Evolutionary conservation across 257 asterid species (phyloP).

Genomic region (Parsonsia alboflavescens): DNA sequence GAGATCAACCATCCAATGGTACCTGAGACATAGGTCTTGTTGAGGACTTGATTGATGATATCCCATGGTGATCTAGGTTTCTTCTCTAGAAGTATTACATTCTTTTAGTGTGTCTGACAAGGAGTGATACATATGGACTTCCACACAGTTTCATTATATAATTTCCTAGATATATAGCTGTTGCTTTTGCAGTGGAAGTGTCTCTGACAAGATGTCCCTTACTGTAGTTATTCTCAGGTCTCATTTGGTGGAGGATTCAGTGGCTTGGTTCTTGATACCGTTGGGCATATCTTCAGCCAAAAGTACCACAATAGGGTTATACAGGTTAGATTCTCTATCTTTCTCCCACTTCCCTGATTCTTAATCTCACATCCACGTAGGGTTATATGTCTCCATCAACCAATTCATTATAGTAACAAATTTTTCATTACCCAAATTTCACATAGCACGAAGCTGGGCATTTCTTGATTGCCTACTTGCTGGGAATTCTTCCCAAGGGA

Average conservation of each 20-base stretch:
- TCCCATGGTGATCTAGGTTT: neutral
- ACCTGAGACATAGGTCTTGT: neutral
- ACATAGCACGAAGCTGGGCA: slow-evolving; percentile 97
- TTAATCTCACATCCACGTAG: neutral
- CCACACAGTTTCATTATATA: neutral
- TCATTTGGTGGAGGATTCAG: slow-evolving; percentile 75
- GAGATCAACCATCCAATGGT: neutral
- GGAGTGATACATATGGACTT: neutral
- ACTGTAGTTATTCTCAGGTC: slow-evolving; percentile 50
- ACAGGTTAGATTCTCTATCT: slow-evolving; percentile 43
- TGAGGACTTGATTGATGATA: neutral
- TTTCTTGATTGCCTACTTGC: slow-evolving; percentile 91
- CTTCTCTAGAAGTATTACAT: neutral
- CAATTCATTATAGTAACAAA: slow-evolving; percentile 16
- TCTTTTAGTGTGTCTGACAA: neutral
- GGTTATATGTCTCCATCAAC: too few relatives aligned
- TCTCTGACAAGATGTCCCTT: neutral
- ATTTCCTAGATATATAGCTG: neutral
- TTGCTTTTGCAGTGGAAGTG: neutral
- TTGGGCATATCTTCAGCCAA: slow-evolving; percentile 79
- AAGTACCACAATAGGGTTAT: slow-evolving; percentile 88
- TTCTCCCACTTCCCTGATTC: slow-evolving; percentile 1
- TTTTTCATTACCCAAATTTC: slow-evolving; percentile 20
- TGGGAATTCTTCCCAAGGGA: slow-evolving; percentile 84
- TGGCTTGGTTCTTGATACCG: slow-evolving; percentile 82